Evolutionary conservation across 805 yeast species (phyloP), one percentile per base, ranked within the genome.

Genomic region (Saccharomycopsis microspora): DNA sequence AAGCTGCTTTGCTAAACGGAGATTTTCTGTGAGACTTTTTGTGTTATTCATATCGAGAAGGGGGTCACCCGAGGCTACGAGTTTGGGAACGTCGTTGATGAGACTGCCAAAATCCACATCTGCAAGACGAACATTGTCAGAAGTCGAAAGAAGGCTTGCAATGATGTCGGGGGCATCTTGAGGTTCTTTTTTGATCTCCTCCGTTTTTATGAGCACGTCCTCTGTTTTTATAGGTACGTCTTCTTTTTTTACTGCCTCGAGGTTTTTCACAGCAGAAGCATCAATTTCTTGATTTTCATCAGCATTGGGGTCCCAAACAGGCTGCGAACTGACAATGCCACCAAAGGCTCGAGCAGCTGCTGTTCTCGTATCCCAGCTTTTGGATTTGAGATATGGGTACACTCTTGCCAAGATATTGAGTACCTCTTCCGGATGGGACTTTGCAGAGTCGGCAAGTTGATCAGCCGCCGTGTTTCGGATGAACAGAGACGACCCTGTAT

Each of bases 381-480:
- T 74, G 30, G 87, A 78, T 58, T 79, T 75, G 50, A 93, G 70
- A 61, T 80, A 93, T 0, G 99, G 97, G 57, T 88, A 86, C 1
- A 93, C 95, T 50, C 97, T 72, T 10, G 95, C 86, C 34, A 93
- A 66, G 39, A 93, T 67, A 49, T 82, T 82, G 46, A 87, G 71
- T 27, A 85, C 77, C 58, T 93, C 97, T 59, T 90, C 97, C 0
- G 97, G 96, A 59, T 93, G 97, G 40, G 84, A 83, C 62, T 84
- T 84, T 31, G 96, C 97, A 37, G 94, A 72, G 56, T 90, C 97
- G 4, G 96, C 86, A 55, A 93, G 71, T 65, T 93, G 99, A 59
- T 90, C 96, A 2, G 97, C 97, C 1, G 98, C 99, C 6, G 96
- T 86, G 59, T 86, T 87, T 55, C 97, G 75, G 41, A 93, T 93